Percentiles rank a stretch among this genome's conserved stretches.
These are phyloP conservation scores for Wickerhamomyces silvicola DNA, from an alignment of 805 yeast species.

Conservation along the genomic window DNA sequence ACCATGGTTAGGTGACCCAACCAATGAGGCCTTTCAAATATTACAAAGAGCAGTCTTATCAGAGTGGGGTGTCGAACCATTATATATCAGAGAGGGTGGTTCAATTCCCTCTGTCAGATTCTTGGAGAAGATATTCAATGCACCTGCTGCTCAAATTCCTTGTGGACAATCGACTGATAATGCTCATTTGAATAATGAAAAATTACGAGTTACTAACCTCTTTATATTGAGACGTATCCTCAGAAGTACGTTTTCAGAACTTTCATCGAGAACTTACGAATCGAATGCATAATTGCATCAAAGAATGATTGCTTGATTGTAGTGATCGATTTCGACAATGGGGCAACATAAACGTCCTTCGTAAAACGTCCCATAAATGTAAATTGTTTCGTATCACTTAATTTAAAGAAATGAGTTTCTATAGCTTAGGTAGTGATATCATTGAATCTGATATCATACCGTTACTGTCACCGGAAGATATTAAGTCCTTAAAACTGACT, in stretches of 20 bases:
- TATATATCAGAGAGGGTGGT: conserved; percentile 93
- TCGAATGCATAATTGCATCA: no score
- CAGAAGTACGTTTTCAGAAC: conserved; percentile 15
- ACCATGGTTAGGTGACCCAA: conserved; percentile 92
- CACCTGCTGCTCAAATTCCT: conserved; percentile 93
- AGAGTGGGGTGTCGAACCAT: conserved; percentile 79
- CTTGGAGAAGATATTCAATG: conserved; percentile 71
- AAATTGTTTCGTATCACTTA: neutral
- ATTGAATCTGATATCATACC: conserved; percentile 29
- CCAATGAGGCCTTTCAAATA: conserved; percentile 64
- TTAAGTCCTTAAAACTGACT: conserved; percentile 32
- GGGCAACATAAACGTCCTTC: no score
- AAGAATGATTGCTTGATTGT: no score
- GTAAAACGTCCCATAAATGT: neutral
- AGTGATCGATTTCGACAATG: no score
- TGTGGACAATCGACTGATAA: conserved; percentile 94
- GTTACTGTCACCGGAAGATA: conserved; percentile 25
- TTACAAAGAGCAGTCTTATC: conserved; percentile 52
- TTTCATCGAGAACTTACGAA: conserved; percentile 13
- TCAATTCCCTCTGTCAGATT: conserved; percentile 88
- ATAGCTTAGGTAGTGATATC: conserved; percentile 24
- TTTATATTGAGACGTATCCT: conserved; percentile 66
- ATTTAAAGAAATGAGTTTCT: neutral
- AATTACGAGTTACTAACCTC: conserved; percentile 71
- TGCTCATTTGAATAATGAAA: conserved; percentile 87